Base-by-base conservation (phyloP, 768 basidiomycete genomes). In the Leccinum obscurum region DNA sequence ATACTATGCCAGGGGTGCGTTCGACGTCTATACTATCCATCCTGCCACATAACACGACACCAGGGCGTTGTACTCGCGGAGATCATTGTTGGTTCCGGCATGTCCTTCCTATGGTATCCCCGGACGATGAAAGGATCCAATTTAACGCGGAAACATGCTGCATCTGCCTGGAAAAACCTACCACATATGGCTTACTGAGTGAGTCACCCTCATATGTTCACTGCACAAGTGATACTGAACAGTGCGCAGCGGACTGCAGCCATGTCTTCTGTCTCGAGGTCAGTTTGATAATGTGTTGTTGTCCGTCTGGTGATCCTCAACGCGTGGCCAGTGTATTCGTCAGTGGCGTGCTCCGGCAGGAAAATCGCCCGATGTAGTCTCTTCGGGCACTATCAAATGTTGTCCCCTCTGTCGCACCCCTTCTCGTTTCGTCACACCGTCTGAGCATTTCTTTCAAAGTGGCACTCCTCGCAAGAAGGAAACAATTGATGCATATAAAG, bases 211-310 rank as follows among this genome's bases (percentile, higher is more conserved):
- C n/a, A 20, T 32, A 10, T 52, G 30, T 4, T 17, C 10, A n/a
- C 34, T 30, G 28, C 8, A 61, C 37, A 9, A 59, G 35, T 34
- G 35, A 41, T 41, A 57, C 61, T 68, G n/a, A 63, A 54, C 50
- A 15, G 7, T 35, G 20, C 54, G 11, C 61, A 92, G 90, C 72
- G 22, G 86, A 85, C 34, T 93, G 92, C 69, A 87, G 81, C 62
- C 92, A 93, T 71, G 76, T 90, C 52, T 93, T 92, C 71, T 93
- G 92, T 70, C 77, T 89, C 39, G 71, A 82, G 60, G 90, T 91
- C 69, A 59, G 80, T 73, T 51, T 22, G 35, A 52, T 54, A 52
- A 49, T 11, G 39, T 24, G 20, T 10, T 51, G 28, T 50, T 46
- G 15, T 20, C 24, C 24, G 28, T 55, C 53, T 34, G 56, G 52